Evolutionary conservation across 305 asterid species (phyloP), one percentile per base, ranked within the genome.

Genomic region (Coffea humblotiana): DNA sequence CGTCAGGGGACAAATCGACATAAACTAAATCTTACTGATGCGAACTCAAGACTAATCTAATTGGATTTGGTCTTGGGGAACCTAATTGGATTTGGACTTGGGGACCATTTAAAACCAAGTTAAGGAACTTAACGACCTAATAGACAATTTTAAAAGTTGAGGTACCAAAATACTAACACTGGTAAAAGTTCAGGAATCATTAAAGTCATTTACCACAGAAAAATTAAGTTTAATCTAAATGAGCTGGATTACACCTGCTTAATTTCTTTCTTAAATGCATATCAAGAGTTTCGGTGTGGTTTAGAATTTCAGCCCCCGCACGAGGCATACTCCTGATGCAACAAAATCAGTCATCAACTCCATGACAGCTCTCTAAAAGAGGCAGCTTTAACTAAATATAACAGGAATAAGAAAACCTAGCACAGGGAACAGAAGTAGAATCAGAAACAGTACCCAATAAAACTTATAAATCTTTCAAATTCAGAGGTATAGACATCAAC

Each of bases 381-480:
- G 45, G 29, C 35, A 72, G 49, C 32, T 37, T 8, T 15, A 27
- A 64, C 61, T 32, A 72, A 7, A 54, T 16, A 32, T 12, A 75
- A 47, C 8, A 71, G 7, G 76, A 78, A 32, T 16, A 56, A 15
- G 51, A 29, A 21, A 37, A 37, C n/a, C 25, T n/a, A 27, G 11
- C 43, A 16, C 10, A 21, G 3, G 25, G 2, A 32, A 75, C 58
- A 75, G 71, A 51, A 37, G 51, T 56, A 25, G 6, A 58, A 47
- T 47, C 32, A 70, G 79, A 86, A 69, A 81, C 43, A 71, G 35
- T 92, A 96, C 99, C 97, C 88, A 65, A 96, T 92, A 81, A 96
- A 96, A 76, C 84, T 88, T 89, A 96, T 78, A 84, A 85, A 94
- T 86, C 97, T 89, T 88, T 92, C 95, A 81, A 94, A 86, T 86